Percentiles rank a stretch among this genome's conserved stretches.
Evolutionary conservation across 1,284 basidiomycete genomes (phyloP).

Genomic region (Trametes polyzona): DNA sequence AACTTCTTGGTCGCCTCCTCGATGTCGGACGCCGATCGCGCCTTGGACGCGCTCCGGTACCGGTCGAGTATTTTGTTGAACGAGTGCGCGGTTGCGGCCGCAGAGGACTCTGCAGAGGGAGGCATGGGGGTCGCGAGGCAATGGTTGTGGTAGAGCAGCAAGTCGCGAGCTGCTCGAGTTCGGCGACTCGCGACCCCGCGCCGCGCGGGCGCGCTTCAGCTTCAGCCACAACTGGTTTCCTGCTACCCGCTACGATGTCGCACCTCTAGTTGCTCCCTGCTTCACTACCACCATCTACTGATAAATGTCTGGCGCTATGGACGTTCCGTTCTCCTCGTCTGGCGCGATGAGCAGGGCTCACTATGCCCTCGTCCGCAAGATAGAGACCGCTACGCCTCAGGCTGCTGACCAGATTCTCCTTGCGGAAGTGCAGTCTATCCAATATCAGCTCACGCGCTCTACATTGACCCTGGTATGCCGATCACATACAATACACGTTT

Average conservation of each 20-base stretch:
- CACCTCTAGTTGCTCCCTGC: background rate
- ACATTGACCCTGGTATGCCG: conserved; percentile 49
- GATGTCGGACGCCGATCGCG: conserved; percentile 45
- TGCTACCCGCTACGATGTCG: conserved; percentile 3
- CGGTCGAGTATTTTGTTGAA: conserved; percentile 80
- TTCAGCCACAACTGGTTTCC: conserved; percentile 9
- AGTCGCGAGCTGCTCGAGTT: conserved; percentile 10
- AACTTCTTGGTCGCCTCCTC: conserved; percentile 84
- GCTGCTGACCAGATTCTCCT: conserved; percentile 61
- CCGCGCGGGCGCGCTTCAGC: conserved; percentile 7
- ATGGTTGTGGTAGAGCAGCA: conserved; percentile 16
- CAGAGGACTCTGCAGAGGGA: conserved; percentile 26
- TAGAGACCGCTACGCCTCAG: conserved; percentile 59
- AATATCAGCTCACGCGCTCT: conserved; percentile 50
- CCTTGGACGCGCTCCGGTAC: conserved; percentile 72
- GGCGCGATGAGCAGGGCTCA: conserved; percentile 74
- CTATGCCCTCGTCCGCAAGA: conserved; percentile 70
- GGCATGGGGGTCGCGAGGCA: conserved; percentile 19
- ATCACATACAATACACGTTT: conserved; percentile 3
- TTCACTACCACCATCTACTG: background rate
- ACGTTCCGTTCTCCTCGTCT: conserved; percentile 74
- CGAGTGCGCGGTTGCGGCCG: conserved; percentile 60
- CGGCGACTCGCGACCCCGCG: no score
- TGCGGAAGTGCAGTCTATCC: conserved; percentile 61
- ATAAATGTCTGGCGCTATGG: conserved; percentile 49